phyloP scores from a whole-genome alignment of 257 asterid species.

The Nicotiana obtusifolia region DNA sequence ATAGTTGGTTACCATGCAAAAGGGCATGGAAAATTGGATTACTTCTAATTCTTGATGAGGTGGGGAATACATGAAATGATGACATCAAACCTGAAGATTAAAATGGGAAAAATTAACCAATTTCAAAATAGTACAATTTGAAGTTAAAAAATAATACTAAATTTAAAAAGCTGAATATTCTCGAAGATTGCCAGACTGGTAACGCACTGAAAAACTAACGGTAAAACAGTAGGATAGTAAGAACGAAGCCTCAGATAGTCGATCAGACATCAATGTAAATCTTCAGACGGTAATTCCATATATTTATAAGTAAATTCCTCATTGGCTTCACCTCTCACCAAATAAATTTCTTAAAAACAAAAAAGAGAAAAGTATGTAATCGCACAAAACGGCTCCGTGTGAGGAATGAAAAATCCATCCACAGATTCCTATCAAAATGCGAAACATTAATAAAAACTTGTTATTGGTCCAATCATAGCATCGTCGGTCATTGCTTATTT shows the following conservation, averaged over 20 bases:
- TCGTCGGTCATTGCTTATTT: conserved; percentile 37
- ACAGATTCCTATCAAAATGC: conserved; percentile 75
- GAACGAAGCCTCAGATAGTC: conserved; percentile 49
- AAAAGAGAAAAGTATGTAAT: conserved; percentile 27
- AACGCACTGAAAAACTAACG: too few relatives aligned
- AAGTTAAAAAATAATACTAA: too few relatives aligned
- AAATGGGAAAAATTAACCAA: too few relatives aligned
- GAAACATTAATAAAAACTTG: conserved; percentile 24
- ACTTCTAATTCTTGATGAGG: too few relatives aligned
- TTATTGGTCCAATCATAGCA: conserved; percentile 55
- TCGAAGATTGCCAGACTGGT: too few relatives aligned
- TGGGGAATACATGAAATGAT: too few relatives aligned
- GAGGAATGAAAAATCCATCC: conserved; percentile 24
- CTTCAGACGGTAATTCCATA: conserved; percentile 85
- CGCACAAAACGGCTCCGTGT: conserved; percentile 68
- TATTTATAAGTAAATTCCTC: conserved; percentile 27
- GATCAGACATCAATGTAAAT: conserved; percentile 38
- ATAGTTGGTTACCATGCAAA: too few relatives aligned
- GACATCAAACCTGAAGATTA: too few relatives aligned
- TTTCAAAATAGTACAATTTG: too few relatives aligned
- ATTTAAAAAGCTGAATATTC: too few relatives aligned
- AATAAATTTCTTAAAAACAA: background rate
- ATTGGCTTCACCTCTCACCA: conserved; percentile 21
- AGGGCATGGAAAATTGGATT: too few relatives aligned
- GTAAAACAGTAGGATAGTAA: too few relatives aligned